A percentile compares a stretch with the other conserved stretches of the same genome.
Evolutionary conservation across 2,329 filamentous ascomycete genomes (phyloP).

Genomic region (Penicillium brevicompactum): DNA sequence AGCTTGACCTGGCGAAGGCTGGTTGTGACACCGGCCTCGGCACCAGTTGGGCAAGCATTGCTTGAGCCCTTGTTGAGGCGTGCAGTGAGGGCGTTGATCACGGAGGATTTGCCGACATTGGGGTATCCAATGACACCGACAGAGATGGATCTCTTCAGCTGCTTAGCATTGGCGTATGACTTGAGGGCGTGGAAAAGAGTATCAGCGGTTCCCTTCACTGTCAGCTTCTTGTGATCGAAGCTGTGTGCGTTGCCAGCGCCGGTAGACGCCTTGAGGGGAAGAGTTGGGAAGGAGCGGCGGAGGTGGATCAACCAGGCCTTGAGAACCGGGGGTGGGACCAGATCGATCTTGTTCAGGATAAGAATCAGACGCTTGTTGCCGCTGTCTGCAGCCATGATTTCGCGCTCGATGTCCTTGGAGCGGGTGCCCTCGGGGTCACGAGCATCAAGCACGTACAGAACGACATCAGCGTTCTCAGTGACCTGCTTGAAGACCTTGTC

Average conservation of each 20-base stretch:
- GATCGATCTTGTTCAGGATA: slow-evolving; percentile 93
- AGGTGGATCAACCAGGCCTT: slow-evolving; percentile 84
- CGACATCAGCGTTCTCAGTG: slow-evolving; percentile 82
- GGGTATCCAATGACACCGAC: slow-evolving; percentile 95
- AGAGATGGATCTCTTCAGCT: slow-evolving; percentile 85
- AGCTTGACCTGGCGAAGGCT: slow-evolving; percentile 87
- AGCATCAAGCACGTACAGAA: slow-evolving; percentile 91
- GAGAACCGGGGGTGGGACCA: slow-evolving; percentile 79
- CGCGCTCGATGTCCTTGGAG: slow-evolving; percentile 86
- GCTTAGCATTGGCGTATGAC: slow-evolving; percentile 78
- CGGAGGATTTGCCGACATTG: slow-evolving; percentile 94
- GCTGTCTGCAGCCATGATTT: slow-evolving; percentile 83
- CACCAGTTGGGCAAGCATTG: slow-evolving; percentile 80
- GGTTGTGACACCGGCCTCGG: slow-evolving; percentile 90
- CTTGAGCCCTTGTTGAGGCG: slow-evolving; percentile 66
- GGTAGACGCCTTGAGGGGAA: slow-evolving; percentile 82
- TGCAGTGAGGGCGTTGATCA: slow-evolving; percentile 88
- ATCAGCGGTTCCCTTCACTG: slow-evolving; percentile 80
- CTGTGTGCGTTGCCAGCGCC: slow-evolving; percentile 82
- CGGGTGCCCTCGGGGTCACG: slow-evolving; percentile 88
- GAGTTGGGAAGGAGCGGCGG: slow-evolving; percentile 84
- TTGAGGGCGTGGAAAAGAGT: slow-evolving; percentile 88
- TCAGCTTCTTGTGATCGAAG: slow-evolving; percentile 89
- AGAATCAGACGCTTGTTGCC: slow-evolving; percentile 87
- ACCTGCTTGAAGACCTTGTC: slow-evolving; percentile 97